Percentiles rank a stretch among this genome's conserved stretches.
Evolutionary conservation across 257 asterid species (phyloP).

Genomic region (Paraleonurus japonicus): DNA sequence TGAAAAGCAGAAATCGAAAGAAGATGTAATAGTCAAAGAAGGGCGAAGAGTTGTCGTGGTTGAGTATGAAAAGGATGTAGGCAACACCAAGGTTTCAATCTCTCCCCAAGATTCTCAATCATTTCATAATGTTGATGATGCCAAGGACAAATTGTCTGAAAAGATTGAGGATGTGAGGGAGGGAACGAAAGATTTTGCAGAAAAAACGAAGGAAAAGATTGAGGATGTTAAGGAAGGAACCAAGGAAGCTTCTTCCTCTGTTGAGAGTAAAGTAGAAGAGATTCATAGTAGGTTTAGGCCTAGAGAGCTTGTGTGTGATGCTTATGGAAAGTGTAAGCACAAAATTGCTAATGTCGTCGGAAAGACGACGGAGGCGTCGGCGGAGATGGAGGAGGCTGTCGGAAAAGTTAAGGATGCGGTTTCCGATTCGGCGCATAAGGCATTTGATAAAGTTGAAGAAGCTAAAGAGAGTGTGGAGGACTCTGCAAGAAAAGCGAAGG

Average conservation of each 20-base stretch:
- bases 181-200: not conserved
- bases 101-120: conserved; percentile 42
- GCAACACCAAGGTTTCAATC: conserved; percentile 47
- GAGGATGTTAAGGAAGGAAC: conserved; percentile 15
- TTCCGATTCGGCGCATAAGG: conserved; percentile 25
- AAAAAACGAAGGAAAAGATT: conserved; percentile 6
- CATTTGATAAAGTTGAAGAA: conserved; percentile 28
- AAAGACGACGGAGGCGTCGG: conserved; percentile 35
- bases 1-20: conserved; percentile 23
- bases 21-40: conserved; percentile 47
- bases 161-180: conserved; percentile 18
- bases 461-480: conserved; percentile 33
- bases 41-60: conserved; percentile 61
- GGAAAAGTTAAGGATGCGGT: conserved; percentile 28
- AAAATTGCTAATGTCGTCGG: conserved; percentile 40
- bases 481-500: conserved; percentile 11
- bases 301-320: conserved; percentile 58
- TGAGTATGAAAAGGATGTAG: conserved; percentile 52
- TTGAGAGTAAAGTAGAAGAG: conserved; percentile 20
- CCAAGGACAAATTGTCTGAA: conserved; percentile 24
- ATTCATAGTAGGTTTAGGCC: conserved; percentile 20
- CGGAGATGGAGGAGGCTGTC: conserved; percentile 19
- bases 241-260: no score
- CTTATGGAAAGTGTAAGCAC: conserved; percentile 48
- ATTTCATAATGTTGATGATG: no score